Base-by-base conservation (phyloP, 2,329 filamentous ascomycete species). In the Aspergillus glaucus region DNA sequence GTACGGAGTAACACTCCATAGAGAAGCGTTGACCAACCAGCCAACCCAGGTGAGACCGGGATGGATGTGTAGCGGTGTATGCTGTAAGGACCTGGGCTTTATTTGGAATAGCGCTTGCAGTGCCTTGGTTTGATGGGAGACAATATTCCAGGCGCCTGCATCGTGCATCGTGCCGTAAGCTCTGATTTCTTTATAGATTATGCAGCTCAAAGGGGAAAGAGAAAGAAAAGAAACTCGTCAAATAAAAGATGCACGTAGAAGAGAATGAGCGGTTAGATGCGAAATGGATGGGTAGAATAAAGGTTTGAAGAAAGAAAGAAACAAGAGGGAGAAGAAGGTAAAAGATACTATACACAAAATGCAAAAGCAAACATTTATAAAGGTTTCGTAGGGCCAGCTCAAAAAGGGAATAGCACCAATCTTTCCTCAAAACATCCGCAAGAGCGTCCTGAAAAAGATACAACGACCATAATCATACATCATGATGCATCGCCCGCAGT, bases 401-500 rank as follows among this genome's bases (percentile, higher is more conserved):
- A 37, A 43, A 32, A 24, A 42, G 21, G 14, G 6, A 22, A 42
- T 21, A 17, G n/a, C 9, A 19, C 34, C n/a, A 8, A 19, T 22
- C 40, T n/a, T 12, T n/a, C 19, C 12, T 7, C 14, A 21, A 24
- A 42, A n/a, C 8, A 14, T 17, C 34, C 14, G 12, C 8, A 37
- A 37, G n/a, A 30, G 9, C 10, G 10, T 12, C 10, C 26, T 30
- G 10, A 41, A 22, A 19, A 21, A 41, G 39, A 12, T 21, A 41
- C 21, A 15, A 41, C 3, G 15, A n/a, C 12, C 41, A 36, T 32
- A 44, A 43, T 55, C 48, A 55, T 51, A 50, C n/a, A 53, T 58
- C 52, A 57, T 51, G 53, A 57, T 32, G 78, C 67, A 75, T 85
- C 58, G 76, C 78, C 53, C 37, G 37, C 37, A 73, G 77, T 68